Conservation (phyloP, 2,329 filamentous ascomycete genomes). For the Apiospora rasikravindrae region DNA sequence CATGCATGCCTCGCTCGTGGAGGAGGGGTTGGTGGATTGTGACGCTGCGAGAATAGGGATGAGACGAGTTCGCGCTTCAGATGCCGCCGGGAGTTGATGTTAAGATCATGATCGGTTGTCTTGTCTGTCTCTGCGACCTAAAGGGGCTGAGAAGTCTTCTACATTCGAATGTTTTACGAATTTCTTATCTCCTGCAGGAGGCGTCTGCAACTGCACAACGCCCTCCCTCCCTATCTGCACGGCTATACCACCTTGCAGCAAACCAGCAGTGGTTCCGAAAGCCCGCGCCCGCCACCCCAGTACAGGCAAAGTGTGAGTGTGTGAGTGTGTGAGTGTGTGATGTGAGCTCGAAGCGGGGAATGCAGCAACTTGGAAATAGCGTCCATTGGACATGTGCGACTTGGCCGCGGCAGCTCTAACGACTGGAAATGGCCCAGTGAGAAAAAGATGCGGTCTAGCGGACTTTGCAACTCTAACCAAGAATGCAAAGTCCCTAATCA, state of each 20-base stretch:
- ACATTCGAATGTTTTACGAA: slow-evolving; percentile 8
- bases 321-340: not conserved
- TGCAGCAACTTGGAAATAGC: not conserved
- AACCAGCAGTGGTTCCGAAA: not conserved
- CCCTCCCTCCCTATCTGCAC: not conserved
- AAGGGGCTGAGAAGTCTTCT: not conserved
- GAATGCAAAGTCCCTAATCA: not conserved
- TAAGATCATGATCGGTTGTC: not conserved
- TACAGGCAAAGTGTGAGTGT: not conserved
- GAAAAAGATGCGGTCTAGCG: slow-evolving; percentile 5
- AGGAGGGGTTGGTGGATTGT: not conserved
- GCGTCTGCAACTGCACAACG: slow-evolving; percentile 1
- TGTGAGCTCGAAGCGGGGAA: slow-evolving; percentile 12
- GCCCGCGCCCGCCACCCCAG: not conserved
- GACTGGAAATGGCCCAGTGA: slow-evolving; percentile 1
- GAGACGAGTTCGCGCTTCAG: slow-evolving; percentile 5
- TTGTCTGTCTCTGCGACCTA: not conserved
- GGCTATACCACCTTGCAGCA: slow-evolving; percentile 15
- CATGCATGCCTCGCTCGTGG: slow-evolving; percentile 8
- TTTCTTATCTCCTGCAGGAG: slow-evolving; percentile 14
- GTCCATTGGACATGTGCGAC: slow-evolving; percentile 19
- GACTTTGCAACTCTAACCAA: not conserved
- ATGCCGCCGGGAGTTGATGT: not conserved
- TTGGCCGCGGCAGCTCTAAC: slow-evolving; percentile 12
- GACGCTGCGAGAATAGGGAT: slow-evolving; percentile 7